Conservation (phyloP, 140 eudicot species). For the Oenanthe javanica region DNA sequence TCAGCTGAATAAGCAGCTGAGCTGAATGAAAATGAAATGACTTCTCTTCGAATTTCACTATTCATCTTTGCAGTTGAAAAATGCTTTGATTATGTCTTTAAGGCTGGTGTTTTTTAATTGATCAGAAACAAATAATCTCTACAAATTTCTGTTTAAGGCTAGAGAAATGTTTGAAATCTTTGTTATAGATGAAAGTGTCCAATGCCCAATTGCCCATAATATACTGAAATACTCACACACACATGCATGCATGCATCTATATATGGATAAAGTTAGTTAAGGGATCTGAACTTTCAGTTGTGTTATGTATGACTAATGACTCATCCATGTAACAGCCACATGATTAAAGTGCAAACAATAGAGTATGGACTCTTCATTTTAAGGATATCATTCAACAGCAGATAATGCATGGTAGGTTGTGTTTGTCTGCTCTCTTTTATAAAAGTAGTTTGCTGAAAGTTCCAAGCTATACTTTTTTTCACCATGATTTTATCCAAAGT, state of each 20-base stretch:
- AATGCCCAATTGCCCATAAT: neutral
- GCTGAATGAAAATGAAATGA: neutral
- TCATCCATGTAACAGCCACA: constrained; percentile 2
- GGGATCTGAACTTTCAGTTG: neutral
- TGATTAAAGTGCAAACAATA: neutral
- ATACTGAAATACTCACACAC: neutral
- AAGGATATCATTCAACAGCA: neutral
- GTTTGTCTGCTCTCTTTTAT: constrained; percentile 1
- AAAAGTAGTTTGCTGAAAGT: neutral
- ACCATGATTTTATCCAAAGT: neutral
- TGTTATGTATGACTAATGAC: neutral
- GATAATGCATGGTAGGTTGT: neutral
- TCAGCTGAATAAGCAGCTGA: neutral
- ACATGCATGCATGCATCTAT: neutral
- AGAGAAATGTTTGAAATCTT: neutral
- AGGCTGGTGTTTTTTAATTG: neutral
- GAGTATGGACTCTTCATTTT: neutral
- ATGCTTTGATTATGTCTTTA: neutral
- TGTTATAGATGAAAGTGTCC: neutral
- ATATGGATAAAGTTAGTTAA: neutral
- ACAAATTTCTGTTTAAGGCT: neutral
- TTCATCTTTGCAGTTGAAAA: neutral
- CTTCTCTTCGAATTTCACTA: too few species aligned
- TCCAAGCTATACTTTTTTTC: neutral
- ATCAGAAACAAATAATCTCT: neutral